Percentiles rank a stretch among this genome's conserved stretches.
Evolutionary conservation across 225 moss, liverwort and hornwort genomes (phyloP).

Genomic region (Pseudoscleropodium purum): DNA sequence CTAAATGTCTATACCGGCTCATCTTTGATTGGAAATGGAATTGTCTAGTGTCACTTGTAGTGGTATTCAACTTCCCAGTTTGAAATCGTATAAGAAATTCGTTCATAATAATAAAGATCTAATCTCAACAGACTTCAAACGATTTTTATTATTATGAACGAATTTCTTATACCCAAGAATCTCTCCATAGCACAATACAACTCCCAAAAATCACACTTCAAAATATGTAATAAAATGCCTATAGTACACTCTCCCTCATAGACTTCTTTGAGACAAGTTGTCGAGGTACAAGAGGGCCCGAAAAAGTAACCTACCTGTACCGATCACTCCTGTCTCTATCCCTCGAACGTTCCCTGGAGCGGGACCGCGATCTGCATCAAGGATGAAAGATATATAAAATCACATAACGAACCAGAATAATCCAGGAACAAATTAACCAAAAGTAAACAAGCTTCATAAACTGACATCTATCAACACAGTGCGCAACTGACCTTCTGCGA

Average conservation of each 20-base stretch:
- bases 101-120: neutral
- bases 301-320: conserved; percentile 45
- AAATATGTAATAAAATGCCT: neutral
- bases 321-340: conserved; percentile 56
- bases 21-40: neutral
- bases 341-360: conserved; percentile 63
- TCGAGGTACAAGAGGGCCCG: neutral
- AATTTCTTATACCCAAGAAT: neutral
- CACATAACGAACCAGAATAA: neutral
- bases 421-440: neutral
- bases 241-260: too few species aligned
- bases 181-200: neutral
- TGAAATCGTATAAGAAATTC: neutral
- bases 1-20: neutral
- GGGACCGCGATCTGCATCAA: conserved; percentile 37
- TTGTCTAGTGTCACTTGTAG: neutral
- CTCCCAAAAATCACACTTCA: neutral
- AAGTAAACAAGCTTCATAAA: neutral
- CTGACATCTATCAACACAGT: neutral
- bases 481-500: conserved; percentile 49
- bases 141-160: too few species aligned
- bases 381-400: neutral
- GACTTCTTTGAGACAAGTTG: neutral
- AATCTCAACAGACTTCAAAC: neutral
- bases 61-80: neutral